These are phyloP conservation scores for Salix viminalis DNA, from an alignment of 345 rosid genomes.

Conservation along the genomic window DNA sequence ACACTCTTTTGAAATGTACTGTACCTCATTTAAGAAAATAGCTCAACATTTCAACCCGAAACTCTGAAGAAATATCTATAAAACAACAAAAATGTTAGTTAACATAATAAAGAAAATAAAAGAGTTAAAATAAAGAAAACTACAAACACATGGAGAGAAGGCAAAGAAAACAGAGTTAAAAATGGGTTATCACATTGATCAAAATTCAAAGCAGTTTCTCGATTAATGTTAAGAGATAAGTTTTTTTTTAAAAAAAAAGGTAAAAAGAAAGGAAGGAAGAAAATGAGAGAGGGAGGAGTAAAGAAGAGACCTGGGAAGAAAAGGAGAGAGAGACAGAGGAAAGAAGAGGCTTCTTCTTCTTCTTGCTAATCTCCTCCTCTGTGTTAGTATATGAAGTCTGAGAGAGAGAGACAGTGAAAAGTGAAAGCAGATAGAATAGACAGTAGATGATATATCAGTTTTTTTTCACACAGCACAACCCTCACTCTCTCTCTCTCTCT, in stretches of 20 bases:
- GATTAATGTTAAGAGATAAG: neutral
- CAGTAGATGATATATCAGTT: neutral
- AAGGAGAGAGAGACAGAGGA: neutral
- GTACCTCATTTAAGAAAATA: slow-evolving; percentile 14
- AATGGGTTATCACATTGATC: neutral
- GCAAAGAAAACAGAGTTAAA: neutral
- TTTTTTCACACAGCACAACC: neutral
- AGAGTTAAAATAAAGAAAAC: neutral
- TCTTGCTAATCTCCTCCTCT: neutral
- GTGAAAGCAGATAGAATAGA: neutral
- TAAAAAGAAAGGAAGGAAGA: neutral
- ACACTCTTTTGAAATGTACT: neutral
- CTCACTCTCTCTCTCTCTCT: neutral
- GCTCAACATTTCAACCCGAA: slow-evolving; percentile 3
- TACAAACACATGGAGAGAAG: neutral
- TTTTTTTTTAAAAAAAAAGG: no score
- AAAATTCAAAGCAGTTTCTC: neutral
- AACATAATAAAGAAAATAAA: neutral
- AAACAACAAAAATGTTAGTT: neutral
- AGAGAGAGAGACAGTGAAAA: neutral
- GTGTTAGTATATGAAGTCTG: neutral
- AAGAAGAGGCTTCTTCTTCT: neutral
- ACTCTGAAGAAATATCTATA: slow-evolving; percentile 2
- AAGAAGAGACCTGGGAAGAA: neutral
- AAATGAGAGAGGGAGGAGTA: neutral